Evolutionary conservation across 1,284 basidiomycete species (phyloP), one percentile per base, ranked within the genome.

Genomic region (Mrakiaceae sp.): DNA sequence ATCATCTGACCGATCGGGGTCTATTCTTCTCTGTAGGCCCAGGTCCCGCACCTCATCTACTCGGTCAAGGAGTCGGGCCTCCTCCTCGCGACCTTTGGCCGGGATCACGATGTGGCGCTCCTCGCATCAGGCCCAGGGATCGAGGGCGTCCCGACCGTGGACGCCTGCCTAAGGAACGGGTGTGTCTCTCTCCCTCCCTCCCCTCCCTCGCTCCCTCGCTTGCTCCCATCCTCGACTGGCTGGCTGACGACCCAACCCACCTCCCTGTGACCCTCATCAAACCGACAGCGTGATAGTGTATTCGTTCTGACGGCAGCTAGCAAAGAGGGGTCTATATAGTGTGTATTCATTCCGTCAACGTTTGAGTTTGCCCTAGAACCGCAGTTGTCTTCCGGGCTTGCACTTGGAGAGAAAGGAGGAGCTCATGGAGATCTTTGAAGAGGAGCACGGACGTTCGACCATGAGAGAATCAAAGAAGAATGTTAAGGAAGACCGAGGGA

Each of bases 41-140:
- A 66, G 50, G 65, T 63, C 5, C 60, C 58, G 11, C 60, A 66
- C 49, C 56, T 62, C 12, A 63, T 66, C 60, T 62, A 63, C 58
- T 59, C 63, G 58, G 87, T 95, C 72, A 86, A 90, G 71, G 90
- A 90, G 72, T 84, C 87, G 27, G 90, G 92, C n/a, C 79, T 96
- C 63, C 78, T 97, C 60, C 82, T 96, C 65, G 88, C 88, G 14
- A 83, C 88, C 44, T 88, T 88, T 72, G 88, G 87, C 6, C 76
- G 80, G 40, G 72, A 77, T 43, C 78, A 81, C 43, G 79, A 81
- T 51, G 73, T 82, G 10, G 73, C 63, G 1, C 58, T 66, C 55
- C 52, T 52, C 40, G 43, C 40, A 8, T 50, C 54, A 2, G 60
- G 72, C 49, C 69, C 69, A 50, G 73, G 73, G 3, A 70, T 74